Conservation (phyloP, 2,329 filamentous ascomycete genomes). For the Aureobasidium sp. region DNA sequence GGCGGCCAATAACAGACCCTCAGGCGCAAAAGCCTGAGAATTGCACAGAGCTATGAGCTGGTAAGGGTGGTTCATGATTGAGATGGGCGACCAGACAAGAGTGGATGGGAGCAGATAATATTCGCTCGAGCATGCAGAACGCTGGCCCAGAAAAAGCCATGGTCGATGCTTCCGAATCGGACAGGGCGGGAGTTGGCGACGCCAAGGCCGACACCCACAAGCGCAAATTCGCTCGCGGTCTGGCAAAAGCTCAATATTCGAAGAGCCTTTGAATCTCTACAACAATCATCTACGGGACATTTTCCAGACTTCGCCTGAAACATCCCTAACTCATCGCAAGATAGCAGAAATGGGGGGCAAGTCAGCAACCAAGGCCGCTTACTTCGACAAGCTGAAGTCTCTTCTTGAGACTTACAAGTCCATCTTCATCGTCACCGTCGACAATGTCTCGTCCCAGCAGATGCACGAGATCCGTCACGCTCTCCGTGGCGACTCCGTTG, state of each 20-base stretch:
- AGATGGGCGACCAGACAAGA: neutral
- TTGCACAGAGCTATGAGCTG: conserved; percentile 4
- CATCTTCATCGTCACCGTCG: conserved; percentile 79
- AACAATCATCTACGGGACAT: conserved; percentile 12
- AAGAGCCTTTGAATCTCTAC: neutral
- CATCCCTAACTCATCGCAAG: conserved; percentile 18
- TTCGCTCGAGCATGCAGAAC: neutral
- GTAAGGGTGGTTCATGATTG: neutral
- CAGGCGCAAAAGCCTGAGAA: conserved; percentile 13
- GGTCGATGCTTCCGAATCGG: conserved; percentile 2
- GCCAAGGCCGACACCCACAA: conserved; percentile 11
- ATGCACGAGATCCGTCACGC: conserved; percentile 99
- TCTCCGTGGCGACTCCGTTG: conserved; percentile 84
- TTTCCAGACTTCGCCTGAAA: conserved; percentile 18
- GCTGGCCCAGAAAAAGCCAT: conserved; percentile 4
- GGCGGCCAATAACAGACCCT: conserved; percentile 59
- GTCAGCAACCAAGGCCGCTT: conserved; percentile 83
- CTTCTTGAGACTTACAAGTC: conserved; percentile 94
- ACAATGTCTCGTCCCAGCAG: conserved; percentile 99
- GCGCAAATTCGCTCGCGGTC: conserved; percentile 6
- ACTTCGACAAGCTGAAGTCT: conserved; percentile 99
- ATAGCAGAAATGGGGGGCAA: conserved; percentile 47
- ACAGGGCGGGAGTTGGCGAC: neutral
- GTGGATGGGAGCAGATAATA: neutral
- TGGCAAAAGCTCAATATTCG: neutral